These are phyloP conservation scores for Aspergillus neoniger DNA, from an alignment of 2,329 filamentous ascomycete species.

Conservation along the genomic window DNA sequence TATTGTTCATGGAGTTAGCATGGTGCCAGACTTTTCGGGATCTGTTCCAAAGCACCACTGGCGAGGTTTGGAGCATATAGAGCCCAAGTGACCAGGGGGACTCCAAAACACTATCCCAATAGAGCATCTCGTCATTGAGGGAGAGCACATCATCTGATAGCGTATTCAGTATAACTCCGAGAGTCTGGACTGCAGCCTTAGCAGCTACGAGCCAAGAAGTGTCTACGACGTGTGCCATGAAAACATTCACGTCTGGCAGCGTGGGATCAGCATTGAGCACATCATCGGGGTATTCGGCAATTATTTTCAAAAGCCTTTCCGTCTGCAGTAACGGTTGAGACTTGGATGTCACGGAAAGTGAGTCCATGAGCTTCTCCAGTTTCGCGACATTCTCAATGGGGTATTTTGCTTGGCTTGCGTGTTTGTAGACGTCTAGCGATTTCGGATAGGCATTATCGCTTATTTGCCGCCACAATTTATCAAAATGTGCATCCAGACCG, in stretches of 20 bases:
- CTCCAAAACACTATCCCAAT: constrained; percentile 87
- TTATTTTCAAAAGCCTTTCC: constrained; percentile 60
- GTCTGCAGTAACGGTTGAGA: constrained; percentile 64
- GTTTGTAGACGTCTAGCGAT: constrained; percentile 24
- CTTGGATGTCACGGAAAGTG: constrained; percentile 69
- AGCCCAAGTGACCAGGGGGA: constrained; percentile 77
- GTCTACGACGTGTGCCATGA: constrained; percentile 66
- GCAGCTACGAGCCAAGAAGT: constrained; percentile 88
- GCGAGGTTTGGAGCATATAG: constrained; percentile 85
- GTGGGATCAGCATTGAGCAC: not conserved
- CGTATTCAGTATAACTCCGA: constrained; percentile 75
- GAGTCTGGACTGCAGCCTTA: constrained; percentile 89
- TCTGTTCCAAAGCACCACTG: constrained; percentile 73
- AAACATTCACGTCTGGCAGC: constrained; percentile 21
- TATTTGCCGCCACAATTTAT: constrained; percentile 55
- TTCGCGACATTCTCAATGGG: constrained; percentile 42
- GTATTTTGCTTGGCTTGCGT: constrained; percentile 11
- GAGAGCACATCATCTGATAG: constrained; percentile 81
- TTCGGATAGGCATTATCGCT: constrained; percentile 15
- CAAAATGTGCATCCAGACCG: constrained; percentile 59
- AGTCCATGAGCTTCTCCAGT: constrained; percentile 68
- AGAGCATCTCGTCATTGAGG: constrained; percentile 84
- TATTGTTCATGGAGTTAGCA: constrained; percentile 40
- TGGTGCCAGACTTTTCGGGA: constrained; percentile 51
- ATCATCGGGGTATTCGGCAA: constrained; percentile 51